Percentiles rank a stretch among this genome's conserved stretches.
phyloP scores from a whole-genome alignment of 345 rosid species.

The Bruguiera parviflora region DNA sequence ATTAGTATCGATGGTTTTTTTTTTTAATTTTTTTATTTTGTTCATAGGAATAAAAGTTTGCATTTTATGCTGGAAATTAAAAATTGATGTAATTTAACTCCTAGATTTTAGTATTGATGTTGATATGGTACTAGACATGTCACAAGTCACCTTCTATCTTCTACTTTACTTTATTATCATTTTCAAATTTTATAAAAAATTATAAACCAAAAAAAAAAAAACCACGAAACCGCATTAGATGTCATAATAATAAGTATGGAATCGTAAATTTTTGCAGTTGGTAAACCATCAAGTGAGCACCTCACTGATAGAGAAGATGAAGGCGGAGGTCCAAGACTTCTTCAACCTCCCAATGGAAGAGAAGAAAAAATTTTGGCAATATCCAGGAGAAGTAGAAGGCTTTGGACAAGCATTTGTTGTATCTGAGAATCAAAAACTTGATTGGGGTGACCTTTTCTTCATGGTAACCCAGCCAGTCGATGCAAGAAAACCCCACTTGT shows the following conservation, averaged over 20 bases:
- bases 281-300: constrained; percentile 28
- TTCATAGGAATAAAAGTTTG: no score
- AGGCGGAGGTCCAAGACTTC: constrained; percentile 23
- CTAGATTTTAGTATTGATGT: no score
- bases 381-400: constrained; percentile 27
- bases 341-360: constrained; percentile 33
- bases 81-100: no score
- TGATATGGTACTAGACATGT: no score
- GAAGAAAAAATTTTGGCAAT: constrained; percentile 28
- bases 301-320: constrained; percentile 26
- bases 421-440: constrained; percentile 33
- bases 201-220: no score
- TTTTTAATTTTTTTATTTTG: no score
- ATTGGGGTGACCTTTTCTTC: constrained; percentile 32
- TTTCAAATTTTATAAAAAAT: no score
- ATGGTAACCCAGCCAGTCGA: constrained; percentile 16
- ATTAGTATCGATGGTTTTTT: no score
- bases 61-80: no score
- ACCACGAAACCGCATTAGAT: neutral
- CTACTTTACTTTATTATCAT: no score
- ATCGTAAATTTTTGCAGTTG: constrained; percentile 17
- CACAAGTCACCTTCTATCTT: no score
- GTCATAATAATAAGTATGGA: neutral
- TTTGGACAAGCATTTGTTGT: constrained; percentile 34
- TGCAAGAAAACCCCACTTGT: constrained; percentile 27